phyloP scores from a whole-genome alignment of 1,284 basidiomycete species.

The Meira miltonrushii region DNA sequence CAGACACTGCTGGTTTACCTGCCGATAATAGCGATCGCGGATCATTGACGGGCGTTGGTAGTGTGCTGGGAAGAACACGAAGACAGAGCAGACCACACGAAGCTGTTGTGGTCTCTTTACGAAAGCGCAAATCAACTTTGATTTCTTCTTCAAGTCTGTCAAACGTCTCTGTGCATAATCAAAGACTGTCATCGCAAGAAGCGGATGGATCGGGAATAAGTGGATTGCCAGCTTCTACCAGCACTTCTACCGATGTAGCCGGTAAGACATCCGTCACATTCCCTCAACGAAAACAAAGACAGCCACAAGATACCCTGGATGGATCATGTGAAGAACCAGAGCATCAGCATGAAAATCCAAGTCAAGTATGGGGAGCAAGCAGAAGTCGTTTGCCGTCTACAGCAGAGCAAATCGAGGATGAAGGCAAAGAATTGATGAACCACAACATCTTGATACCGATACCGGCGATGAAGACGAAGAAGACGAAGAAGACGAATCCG shows the following conservation, averaged over 20 bases:
- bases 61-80: neutral
- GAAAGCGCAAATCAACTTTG: conserved; percentile 24
- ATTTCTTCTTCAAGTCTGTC: conserved; percentile 11
- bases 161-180: neutral
- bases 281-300: neutral
- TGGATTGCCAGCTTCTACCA: neutral
- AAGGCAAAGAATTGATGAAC: neutral
- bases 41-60: neutral
- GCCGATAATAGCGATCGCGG: conserved; percentile 1
- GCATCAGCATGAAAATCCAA: conserved; percentile 10
- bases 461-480: conserved; percentile 13
- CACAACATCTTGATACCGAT: neutral
- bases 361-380: neutral
- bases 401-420: conserved; percentile 4
- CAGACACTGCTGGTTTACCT: neutral
- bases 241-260: neutral
- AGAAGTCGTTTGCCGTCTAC: conserved; percentile 14
- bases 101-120: conserved; percentile 28
- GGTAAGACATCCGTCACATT: neutral
- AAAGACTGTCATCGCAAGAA: neutral
- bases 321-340: conserved; percentile 7
- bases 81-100: conserved; percentile 18
- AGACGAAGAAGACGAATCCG: conserved; percentile 14
- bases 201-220: neutral
- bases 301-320: neutral